phyloP scores from a whole-genome alignment of 2,329 filamentous ascomycete species.

The Aspergillus pseudoviridinutans region DNA sequence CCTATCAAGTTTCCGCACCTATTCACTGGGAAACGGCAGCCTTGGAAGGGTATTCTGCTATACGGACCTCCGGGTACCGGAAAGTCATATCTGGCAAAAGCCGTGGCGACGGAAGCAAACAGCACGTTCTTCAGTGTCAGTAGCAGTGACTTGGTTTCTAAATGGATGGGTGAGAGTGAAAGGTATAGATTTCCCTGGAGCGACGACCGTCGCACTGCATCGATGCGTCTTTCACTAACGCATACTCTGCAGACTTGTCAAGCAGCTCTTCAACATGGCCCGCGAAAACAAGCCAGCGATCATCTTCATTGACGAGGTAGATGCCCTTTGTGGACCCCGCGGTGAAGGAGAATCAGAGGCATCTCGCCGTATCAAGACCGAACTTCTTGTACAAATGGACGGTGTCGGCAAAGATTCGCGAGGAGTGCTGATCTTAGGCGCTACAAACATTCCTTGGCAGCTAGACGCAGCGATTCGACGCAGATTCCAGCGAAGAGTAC shows the following conservation, averaged over 20 bases:
- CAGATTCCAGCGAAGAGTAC: conserved; percentile 92
- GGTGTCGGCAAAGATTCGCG: conserved; percentile 94
- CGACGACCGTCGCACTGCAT: not conserved
- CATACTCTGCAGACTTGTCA: conserved; percentile 66
- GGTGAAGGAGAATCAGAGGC: conserved; percentile 96
- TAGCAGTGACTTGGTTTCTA: conserved; percentile 94
- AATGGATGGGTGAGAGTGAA: conserved; percentile 99
- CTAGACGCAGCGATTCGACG: conserved; percentile 91
- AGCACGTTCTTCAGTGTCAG: conserved; percentile 99
- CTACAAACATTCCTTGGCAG: conserved; percentile 99
- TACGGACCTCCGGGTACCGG: conserved; percentile 96
- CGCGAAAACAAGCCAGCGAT: conserved; percentile 97
- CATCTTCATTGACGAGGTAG: conserved; percentile 98
- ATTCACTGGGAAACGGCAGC: conserved; percentile 92
- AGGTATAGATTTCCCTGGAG: conserved; percentile 53
- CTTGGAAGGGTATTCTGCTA: conserved; percentile 95
- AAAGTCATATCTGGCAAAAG: conserved; percentile 96
- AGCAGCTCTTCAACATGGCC: conserved; percentile 95
- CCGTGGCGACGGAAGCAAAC: conserved; percentile 96
- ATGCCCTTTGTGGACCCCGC: conserved; percentile 89
- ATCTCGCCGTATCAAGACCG: conserved; percentile 95
- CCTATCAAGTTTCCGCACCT: conserved; percentile 98
- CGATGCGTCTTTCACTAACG: conserved; percentile 6
- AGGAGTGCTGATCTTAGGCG: conserved; percentile 89
- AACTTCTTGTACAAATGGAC: conserved; percentile 98